Evolutionary conservation across 2,329 filamentous ascomycete species (phyloP).

Genomic region (Aspergillus ustus): DNA sequence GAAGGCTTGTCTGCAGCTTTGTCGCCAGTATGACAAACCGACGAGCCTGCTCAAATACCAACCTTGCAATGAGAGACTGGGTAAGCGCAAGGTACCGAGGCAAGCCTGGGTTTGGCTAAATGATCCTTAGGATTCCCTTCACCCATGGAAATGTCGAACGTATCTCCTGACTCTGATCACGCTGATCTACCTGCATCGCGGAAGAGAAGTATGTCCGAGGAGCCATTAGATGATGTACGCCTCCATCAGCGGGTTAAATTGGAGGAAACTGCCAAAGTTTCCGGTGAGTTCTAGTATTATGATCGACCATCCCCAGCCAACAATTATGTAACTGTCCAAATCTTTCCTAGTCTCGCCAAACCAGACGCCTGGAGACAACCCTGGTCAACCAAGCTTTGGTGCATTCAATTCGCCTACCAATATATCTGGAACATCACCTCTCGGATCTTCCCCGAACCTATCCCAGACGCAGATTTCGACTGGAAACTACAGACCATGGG

Average conservation of each 20-base stretch:
- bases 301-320: background rate
- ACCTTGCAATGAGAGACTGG: background rate
- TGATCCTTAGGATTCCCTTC: background rate
- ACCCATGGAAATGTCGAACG: background rate
- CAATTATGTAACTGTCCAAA: too few species aligned
- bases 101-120: background rate
- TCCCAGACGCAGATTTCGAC: too few species aligned
- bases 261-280: background rate
- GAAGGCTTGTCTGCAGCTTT: background rate
- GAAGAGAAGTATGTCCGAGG: background rate
- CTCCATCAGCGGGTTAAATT: background rate
- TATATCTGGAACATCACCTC: too few species aligned
- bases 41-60: background rate
- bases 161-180: background rate
- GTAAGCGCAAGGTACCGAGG: background rate
- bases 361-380: too few species aligned
- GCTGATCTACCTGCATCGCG: background rate
- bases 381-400: too few species aligned
- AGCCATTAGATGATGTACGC: background rate
- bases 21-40: background rate
- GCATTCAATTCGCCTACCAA: too few species aligned
- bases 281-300: background rate
- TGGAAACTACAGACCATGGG: too few species aligned
- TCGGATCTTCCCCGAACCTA: too few species aligned
- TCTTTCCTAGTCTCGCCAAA: too few species aligned